Conservation (phyloP, 441 rosid genomes). For the Kokia cookei region DNA sequence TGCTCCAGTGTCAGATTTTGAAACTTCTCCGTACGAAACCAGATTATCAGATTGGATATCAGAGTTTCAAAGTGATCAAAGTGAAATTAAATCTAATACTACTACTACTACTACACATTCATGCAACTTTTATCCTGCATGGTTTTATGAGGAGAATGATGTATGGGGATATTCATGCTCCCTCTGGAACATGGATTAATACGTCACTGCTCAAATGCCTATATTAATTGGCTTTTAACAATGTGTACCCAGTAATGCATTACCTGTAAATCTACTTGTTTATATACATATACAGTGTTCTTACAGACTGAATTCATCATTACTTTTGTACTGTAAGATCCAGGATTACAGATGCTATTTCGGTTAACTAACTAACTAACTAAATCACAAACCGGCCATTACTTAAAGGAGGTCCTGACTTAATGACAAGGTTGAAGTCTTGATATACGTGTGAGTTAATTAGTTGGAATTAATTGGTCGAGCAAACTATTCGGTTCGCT, state of each 20-base stretch:
- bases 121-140: slow-evolving; percentile 15
- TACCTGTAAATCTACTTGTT: not conserved
- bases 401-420: too few relatives aligned
- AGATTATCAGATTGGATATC: slow-evolving; percentile 49
- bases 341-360: not conserved
- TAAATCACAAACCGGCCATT: too few relatives aligned
- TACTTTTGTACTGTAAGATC: too few relatives aligned
- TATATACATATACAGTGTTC: not conserved
- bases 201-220: not conserved
- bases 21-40: slow-evolving; percentile 48
- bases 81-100: slow-evolving; percentile 10
- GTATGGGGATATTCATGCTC: slow-evolving; percentile 34
- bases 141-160: slow-evolving; percentile 33
- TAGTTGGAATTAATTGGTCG: too few relatives aligned
- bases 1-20: slow-evolving; percentile 18
- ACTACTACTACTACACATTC: not conserved
- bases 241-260: not conserved
- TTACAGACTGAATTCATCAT: not conserved
- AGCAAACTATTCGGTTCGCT: too few relatives aligned
- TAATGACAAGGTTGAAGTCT: too few relatives aligned
- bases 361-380: too few relatives aligned
- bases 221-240: not conserved
- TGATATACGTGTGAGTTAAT: too few relatives aligned
- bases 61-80: slow-evolving; percentile 24
- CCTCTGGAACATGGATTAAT: slow-evolving; percentile 46